Percentiles rank a stretch among this genome's conserved stretches.
phyloP scores from a whole-genome alignment of 2,329 filamentous ascomycete species.

The Leptodontidium sp. region DNA sequence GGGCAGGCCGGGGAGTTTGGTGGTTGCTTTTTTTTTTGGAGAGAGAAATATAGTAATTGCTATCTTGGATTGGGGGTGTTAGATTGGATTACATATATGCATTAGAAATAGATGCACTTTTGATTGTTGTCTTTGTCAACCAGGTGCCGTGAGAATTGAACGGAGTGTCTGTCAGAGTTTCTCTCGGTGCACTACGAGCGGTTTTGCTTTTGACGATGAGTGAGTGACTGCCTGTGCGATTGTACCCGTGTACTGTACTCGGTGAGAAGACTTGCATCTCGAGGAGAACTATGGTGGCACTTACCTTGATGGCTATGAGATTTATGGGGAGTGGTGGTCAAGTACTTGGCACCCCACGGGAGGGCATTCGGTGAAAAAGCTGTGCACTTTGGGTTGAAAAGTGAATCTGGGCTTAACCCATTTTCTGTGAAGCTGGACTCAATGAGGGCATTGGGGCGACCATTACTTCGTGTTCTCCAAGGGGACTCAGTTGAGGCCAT shows the following conservation, averaged over 20 bases:
- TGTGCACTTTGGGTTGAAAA: no score
- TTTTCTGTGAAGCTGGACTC: no score
- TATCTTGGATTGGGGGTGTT: neutral
- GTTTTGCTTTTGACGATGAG: neutral
- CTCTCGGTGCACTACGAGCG: neutral
- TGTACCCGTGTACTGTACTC: neutral
- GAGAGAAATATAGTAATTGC: conserved; percentile 2
- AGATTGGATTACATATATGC: neutral
- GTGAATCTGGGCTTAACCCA: no score
- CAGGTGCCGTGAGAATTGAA: neutral
- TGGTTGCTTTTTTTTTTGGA: neutral
- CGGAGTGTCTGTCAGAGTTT: no score
- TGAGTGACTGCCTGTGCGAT: neutral
- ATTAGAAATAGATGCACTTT: conserved; percentile 4
- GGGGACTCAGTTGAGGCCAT: no score
- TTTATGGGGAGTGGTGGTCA: no score
- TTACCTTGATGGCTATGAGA: neutral
- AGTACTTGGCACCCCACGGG: no score
- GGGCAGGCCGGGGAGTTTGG: neutral
- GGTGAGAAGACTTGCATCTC: neutral
- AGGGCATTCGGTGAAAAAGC: no score
- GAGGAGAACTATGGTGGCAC: neutral
- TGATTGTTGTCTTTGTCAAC: neutral
- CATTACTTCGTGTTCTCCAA: no score
- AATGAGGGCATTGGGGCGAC: no score